phyloP scores from a whole-genome alignment of 2,329 filamentous ascomycete genomes.

The Berkeleyomyces basicola region DNA sequence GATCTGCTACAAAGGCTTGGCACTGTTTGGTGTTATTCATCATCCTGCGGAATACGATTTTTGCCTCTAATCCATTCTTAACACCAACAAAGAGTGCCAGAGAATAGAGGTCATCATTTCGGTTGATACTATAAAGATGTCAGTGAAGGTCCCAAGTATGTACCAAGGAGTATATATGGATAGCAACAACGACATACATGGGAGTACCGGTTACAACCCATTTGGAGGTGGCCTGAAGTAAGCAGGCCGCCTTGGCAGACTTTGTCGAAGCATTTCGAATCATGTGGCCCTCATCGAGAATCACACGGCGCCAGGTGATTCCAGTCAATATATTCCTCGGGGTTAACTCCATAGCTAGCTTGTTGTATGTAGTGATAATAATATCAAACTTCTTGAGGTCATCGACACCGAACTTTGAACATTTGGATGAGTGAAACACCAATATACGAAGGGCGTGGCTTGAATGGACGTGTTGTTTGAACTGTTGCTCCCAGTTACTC shows the following conservation, averaged over 20 bases:
- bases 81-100: slow-evolving; percentile 62
- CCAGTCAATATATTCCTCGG: slow-evolving; percentile 23
- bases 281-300: slow-evolving; percentile 69
- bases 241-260: slow-evolving; percentile 49
- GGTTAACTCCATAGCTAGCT: slow-evolving; percentile 43
- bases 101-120: slow-evolving; percentile 64
- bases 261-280: slow-evolving; percentile 67
- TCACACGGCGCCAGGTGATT: slow-evolving; percentile 58
- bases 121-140: slow-evolving; percentile 44
- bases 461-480: slow-evolving; percentile 50
- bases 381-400: slow-evolving; percentile 54
- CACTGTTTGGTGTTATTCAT: slow-evolving; percentile 50
- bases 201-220: slow-evolving; percentile 74
- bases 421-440: slow-evolving; percentile 49
- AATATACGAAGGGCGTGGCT: slow-evolving; percentile 49
- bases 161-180: not conserved
- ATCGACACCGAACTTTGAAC: slow-evolving; percentile 35
- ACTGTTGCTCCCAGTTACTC: slow-evolving; percentile 79
- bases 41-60: slow-evolving; percentile 56
- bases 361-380: slow-evolving; percentile 73
- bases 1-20: slow-evolving; percentile 60
- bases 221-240: slow-evolving; percentile 50
- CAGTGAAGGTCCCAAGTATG: slow-evolving; percentile 15
- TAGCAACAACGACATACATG: slow-evolving; percentile 32
- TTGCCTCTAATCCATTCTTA: slow-evolving; percentile 55